Conservation (phyloP, 495 filamentous ascomycete genomes). For the Aspergillus ellipticus region DNA sequence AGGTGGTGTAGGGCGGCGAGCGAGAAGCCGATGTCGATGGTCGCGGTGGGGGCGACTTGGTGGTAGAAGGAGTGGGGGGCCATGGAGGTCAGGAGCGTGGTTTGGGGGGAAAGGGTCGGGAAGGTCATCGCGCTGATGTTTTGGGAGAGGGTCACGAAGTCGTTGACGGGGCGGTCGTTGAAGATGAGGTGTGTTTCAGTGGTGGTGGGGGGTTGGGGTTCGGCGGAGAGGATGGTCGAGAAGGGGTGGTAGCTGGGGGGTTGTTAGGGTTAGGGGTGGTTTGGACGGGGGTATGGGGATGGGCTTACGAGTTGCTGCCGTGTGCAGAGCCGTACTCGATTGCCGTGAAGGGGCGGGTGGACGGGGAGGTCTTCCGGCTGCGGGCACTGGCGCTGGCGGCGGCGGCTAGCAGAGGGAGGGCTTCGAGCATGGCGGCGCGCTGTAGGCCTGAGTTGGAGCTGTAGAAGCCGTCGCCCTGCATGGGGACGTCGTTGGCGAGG, state of each 20-base stretch:
- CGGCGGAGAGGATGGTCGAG: not conserved
- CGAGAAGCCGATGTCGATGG: not conserved
- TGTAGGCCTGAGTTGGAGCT: not conserved
- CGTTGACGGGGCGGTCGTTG: not conserved
- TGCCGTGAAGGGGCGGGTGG: not conserved
- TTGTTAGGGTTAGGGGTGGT: not conserved
- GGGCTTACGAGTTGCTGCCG: not conserved
- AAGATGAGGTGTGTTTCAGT: not conserved
- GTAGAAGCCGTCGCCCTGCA: not conserved
- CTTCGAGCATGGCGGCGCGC: not conserved
- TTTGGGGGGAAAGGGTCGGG: not conserved
- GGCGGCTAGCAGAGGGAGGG: not conserved
- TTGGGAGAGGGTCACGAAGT: not conserved
- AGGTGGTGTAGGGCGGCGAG: not conserved
- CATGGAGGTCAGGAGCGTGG: not conserved
- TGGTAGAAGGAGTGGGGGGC: not conserved
- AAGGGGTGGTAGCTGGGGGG: not conserved
- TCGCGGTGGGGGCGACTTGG: not conserved
- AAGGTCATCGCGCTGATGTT: not conserved
- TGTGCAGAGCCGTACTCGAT: not conserved
- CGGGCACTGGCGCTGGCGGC: not conserved
- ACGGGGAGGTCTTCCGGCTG: too few relatives aligned
- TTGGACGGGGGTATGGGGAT: not conserved
- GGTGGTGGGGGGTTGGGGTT: not conserved
- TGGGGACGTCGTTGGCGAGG: not conserved